These are phyloP conservation scores for Cryphonectria parasitica DNA, from an alignment of 2,329 filamentous ascomycete species.

Conservation along the genomic window DNA sequence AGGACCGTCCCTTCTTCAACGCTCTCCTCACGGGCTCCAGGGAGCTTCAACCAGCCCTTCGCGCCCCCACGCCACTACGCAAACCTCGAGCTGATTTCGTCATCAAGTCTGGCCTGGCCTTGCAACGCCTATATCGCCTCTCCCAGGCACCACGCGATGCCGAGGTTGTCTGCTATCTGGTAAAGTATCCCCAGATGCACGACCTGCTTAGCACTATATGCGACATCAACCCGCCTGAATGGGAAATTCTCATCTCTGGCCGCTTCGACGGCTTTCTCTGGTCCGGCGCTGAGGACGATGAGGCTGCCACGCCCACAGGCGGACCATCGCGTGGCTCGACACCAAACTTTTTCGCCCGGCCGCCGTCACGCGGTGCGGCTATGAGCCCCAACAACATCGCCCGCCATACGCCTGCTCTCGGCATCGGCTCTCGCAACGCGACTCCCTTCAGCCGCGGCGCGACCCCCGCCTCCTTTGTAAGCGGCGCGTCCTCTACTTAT, in stretches of 20 bases:
- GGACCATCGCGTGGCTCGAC: constrained; percentile 57
- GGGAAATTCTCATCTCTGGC: constrained; percentile 92
- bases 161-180: constrained; percentile 82
- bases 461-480: constrained; percentile 50
- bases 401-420: constrained; percentile 43
- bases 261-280: constrained; percentile 92
- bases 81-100: constrained; percentile 74
- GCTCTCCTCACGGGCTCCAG: constrained; percentile 69
- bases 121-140: constrained; percentile 85
- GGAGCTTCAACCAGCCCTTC: constrained; percentile 58
- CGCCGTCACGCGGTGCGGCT: constrained; percentile 43
- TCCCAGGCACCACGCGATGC: constrained; percentile 76
- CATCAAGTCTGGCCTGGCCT: constrained; percentile 72
- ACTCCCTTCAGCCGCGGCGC: constrained; percentile 57
- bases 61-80: constrained; percentile 71
- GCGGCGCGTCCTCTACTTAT: constrained; percentile 51
- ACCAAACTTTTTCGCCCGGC: constrained; percentile 52
- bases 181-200: constrained; percentile 81
- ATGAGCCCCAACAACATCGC: constrained; percentile 45
- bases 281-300: constrained; percentile 78
- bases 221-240: constrained; percentile 89
- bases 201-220: constrained; percentile 85
- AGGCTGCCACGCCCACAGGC: constrained; percentile 39
- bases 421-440: constrained; percentile 49
- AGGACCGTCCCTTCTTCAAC: constrained; percentile 81